These are phyloP conservation scores for Rhytidiadelphus loreus DNA, from an alignment of 225 moss, liverwort and hornwort genomes.

Conservation along the genomic window DNA sequence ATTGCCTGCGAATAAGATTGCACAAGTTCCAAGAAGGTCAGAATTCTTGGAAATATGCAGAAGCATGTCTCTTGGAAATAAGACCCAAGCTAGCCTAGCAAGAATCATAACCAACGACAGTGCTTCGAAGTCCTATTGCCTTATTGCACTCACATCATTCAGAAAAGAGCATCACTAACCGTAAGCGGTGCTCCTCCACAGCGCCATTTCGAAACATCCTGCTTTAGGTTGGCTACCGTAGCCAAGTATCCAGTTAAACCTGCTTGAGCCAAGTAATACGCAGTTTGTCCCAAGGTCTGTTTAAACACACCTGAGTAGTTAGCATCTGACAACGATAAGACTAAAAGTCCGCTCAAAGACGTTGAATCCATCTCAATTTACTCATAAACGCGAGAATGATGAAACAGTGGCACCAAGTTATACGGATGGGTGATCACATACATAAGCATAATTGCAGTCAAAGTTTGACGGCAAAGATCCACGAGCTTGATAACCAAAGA, in stretches of 20 bases:
- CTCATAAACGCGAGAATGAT: not conserved
- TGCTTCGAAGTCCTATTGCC: not conserved
- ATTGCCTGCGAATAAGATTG: slow-evolving; percentile 50
- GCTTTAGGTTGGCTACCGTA: slow-evolving; percentile 88
- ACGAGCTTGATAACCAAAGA: slow-evolving; percentile 99
- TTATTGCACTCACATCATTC: not conserved
- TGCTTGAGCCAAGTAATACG: slow-evolving; percentile 79
- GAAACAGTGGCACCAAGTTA: not conserved
- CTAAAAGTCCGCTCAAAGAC: not conserved
- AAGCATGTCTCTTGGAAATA: not conserved
- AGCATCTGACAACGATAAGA: not conserved
- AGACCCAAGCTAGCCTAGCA: not conserved
- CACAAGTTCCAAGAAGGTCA: not conserved
- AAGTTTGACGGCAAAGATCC: slow-evolving; percentile 98
- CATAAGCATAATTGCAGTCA: slow-evolving; percentile 91
- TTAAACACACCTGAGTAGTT: not conserved
- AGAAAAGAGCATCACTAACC: slow-evolving; percentile 19
- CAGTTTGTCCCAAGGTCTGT: slow-evolving; percentile 85
- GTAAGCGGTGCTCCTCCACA: slow-evolving; percentile 95
- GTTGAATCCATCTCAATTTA: not conserved
- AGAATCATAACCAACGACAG: not conserved
- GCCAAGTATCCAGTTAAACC: slow-evolving; percentile 93
- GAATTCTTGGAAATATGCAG: not conserved
- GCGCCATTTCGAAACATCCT: slow-evolving; percentile 71
- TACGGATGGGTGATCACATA: slow-evolving; percentile 12